A percentile compares a stretch with the other conserved stretches of the same genome.
Conservation (phyloP, 495 filamentous ascomycete genomes). For the Tuber aestivum region DNA sequence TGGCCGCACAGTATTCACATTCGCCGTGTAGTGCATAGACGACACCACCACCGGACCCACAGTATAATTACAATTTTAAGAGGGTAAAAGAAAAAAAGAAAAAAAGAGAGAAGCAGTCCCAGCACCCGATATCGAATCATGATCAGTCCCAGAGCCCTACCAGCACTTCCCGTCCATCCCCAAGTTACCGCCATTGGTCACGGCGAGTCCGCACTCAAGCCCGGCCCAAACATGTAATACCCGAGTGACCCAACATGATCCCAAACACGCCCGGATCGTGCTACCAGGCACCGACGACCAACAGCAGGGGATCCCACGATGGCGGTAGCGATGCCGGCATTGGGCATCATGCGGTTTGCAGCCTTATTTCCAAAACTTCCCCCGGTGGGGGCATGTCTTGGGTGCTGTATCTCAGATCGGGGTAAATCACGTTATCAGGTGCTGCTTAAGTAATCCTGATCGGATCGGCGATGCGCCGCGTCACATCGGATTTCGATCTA, state of each 20-base stretch:
- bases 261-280: neutral
- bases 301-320: constrained; percentile 5
- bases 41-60: neutral
- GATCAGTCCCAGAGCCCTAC: neutral
- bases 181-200: neutral
- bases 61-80: neutral
- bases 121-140: neutral
- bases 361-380: neutral
- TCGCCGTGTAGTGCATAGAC: neutral
- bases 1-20: neutral
- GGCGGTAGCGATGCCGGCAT: constrained; percentile 1
- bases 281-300: constrained; percentile 30
- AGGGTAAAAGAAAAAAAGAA: neutral
- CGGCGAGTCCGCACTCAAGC: neutral
- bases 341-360: neutral
- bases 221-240: neutral
- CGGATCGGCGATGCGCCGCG: neutral
- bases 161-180: neutral
- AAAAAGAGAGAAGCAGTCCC: neutral
- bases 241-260: neutral
- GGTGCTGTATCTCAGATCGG: neutral
- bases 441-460: neutral
- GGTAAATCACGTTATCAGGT: neutral
- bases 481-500: neutral
- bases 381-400: neutral